These are phyloP conservation scores for Lactuca saligna DNA, from an alignment of 129 eudicot genomes.

Conservation along the genomic window DNA sequence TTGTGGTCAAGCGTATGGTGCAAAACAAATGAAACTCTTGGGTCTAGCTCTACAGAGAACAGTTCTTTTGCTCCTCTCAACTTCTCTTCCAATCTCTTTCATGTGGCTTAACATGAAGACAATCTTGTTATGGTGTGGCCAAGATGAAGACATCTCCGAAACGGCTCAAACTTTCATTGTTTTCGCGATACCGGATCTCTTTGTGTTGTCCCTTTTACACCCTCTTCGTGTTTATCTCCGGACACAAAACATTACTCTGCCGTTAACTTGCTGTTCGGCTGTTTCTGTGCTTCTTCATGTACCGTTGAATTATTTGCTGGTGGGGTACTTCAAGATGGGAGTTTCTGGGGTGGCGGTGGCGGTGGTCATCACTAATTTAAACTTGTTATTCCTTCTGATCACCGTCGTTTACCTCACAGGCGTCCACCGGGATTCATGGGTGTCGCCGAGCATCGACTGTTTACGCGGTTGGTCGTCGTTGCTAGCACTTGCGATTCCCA, in stretches of 20 bases:
- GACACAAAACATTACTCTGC: conserved; percentile 73
- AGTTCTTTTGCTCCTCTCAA: conserved; percentile 70
- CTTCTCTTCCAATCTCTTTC: conserved; percentile 72
- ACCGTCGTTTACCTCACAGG: conserved; percentile 59
- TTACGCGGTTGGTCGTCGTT: conserved; percentile 73
- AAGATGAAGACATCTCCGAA: conserved; percentile 72
- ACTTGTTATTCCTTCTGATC: conserved; percentile 49
- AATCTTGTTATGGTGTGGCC: conserved; percentile 78
- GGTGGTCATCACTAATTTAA: conserved; percentile 69
- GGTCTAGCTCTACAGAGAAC: conserved; percentile 88
- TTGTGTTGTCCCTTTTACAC: conserved; percentile 73
- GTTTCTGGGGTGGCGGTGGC: conserved; percentile 83
- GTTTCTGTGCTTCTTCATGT: conserved; percentile 69
- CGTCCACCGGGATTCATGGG: conserved; percentile 77
- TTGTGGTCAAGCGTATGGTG: conserved; percentile 75
- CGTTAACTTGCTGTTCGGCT: conserved; percentile 67
- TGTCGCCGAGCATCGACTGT: conserved; percentile 66
- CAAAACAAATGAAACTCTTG: conserved; percentile 56
- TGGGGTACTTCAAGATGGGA: conserved; percentile 63
- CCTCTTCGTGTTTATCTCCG: conserved; percentile 79
- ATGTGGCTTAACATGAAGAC: conserved; percentile 82
- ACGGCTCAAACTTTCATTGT: conserved; percentile 63
- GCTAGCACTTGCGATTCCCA: conserved; percentile 62
- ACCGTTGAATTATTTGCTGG: conserved; percentile 63
- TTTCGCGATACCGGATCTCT: conserved; percentile 81